A percentile compares a stretch with the other conserved stretches of the same genome.
Conservation (phyloP, 371 early-diverging fungal species). For the Basidiobolus meristosporus region DNA sequence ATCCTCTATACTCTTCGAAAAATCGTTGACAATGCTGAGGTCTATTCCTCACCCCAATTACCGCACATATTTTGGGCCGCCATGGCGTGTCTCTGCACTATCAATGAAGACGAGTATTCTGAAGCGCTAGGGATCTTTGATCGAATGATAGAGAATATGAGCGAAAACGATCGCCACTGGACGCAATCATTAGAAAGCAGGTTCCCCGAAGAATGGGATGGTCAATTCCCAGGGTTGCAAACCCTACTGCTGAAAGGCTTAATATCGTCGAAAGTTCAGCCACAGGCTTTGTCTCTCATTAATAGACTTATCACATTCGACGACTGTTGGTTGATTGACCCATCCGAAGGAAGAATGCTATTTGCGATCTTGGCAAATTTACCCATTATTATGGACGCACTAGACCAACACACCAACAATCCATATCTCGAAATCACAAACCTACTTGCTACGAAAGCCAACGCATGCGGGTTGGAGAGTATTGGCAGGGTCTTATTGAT, state of each 20-base stretch:
- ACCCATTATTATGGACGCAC: conserved; percentile 13
- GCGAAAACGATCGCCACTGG: conserved; percentile 17
- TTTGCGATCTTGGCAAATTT: conserved; percentile 44
- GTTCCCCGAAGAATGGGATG: conserved; percentile 58
- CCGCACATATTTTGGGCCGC: conserved; percentile 74
- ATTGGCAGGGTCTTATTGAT: too few relatives aligned
- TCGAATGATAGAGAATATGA: conserved; percentile 30
- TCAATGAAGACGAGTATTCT: conserved; percentile 55
- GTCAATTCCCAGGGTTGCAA: conserved; percentile 54
- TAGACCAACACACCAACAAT: conserved; percentile 40
- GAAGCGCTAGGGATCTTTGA: conserved; percentile 44
- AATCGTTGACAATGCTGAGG: conserved; percentile 35
- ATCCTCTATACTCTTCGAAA: conserved; percentile 54
- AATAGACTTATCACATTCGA: conserved; percentile 30
- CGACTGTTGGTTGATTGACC: conserved; percentile 43
- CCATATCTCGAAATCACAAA: conserved; percentile 8
- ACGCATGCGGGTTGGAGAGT: neutral
- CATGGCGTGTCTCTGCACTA: conserved; percentile 52
- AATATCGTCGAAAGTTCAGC: conserved; percentile 34
- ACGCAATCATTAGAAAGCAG: conserved; percentile 16
- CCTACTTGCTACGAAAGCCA: neutral
- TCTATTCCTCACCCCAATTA: conserved; percentile 29
- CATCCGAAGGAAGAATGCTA: conserved; percentile 30
- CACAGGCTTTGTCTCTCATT: conserved; percentile 19
- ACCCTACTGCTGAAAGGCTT: conserved; percentile 57